Base-by-base conservation (phyloP, 768 basidiomycete genomes). In the Stropharia rugosoannulata region DNA sequence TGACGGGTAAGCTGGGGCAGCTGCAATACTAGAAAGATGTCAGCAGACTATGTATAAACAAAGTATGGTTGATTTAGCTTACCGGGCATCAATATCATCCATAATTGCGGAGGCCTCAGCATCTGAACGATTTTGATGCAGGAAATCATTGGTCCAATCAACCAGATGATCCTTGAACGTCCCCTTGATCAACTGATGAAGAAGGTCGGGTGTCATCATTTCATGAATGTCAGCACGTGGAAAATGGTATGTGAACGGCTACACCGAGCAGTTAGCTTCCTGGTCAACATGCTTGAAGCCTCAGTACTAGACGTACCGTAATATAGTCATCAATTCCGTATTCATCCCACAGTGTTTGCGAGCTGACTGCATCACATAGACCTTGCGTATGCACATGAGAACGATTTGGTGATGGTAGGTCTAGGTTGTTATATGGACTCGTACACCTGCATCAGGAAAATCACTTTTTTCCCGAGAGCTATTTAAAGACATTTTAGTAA, bases 121-220 rank as follows among this genome's bases (percentile, higher is more conserved):
- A n/a, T 63, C 51, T 0, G 59, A 54, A 57, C 72, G 54, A 1
- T 25, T 37, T 0, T 51, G 1, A 1, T 46, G 9, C 1, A 79
- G 50, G 50, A 75, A 77, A 5, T 69, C 57, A 1, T 53, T 45
- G 0, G 72, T 64, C 76, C 75, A 78, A 2, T 39, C 38, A 2
- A 77, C 73, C 1, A 77, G 61, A 48, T 77, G 76, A n/a, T n/a
- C n/a, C n/a, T n/a, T n/a, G n/a, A n/a, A n/a, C n/a, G n/a, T n/a
- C n/a, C n/a, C n/a, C n/a, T 75, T 75, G 55, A 75, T 74, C 9
- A 75, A 32, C 60, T 75, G 73, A 57, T 76, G 74, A 0, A 74
- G 62, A 0, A 73, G 59, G 52, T 73, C 68, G 3, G 70, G 64
- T 0, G 69, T 41, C 1, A 73, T 12, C 2, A 72, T 53, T 38